A percentile compares a stretch with the other conserved stretches of the same genome.
Conservation (phyloP, 305 asterid genomes). For the Fraxinus baroniana region DNA sequence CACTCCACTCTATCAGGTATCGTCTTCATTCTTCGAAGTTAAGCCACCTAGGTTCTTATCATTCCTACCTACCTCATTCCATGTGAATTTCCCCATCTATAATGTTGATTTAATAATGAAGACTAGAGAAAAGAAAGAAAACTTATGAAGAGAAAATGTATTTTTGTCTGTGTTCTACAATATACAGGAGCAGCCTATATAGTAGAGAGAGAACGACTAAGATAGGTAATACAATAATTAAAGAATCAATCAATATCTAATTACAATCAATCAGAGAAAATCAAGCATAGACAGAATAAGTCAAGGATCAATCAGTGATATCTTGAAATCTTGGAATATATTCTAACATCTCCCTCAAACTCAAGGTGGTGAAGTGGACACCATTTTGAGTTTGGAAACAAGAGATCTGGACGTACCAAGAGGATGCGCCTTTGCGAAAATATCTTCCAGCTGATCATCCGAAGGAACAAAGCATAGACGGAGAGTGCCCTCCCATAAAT, state of each 20-base stretch:
- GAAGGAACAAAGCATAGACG: background rate
- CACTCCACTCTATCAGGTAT: background rate
- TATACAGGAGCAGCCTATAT: background rate
- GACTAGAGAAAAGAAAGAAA: background rate
- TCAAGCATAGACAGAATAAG: background rate
- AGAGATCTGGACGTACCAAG: background rate
- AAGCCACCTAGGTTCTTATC: background rate
- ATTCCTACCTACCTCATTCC: background rate
- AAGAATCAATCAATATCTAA: background rate
- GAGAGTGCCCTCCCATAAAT: background rate
- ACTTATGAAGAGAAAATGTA: background rate
- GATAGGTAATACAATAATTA: too few species aligned
- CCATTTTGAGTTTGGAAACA: background rate
- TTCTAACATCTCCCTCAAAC: background rate
- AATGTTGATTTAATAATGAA: background rate
- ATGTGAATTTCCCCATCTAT: background rate
- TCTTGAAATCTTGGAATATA: background rate
- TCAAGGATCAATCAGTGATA: background rate
- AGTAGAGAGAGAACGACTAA: too few species aligned
- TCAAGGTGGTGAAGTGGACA: background rate
- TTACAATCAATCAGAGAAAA: background rate
- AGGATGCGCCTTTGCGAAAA: background rate
- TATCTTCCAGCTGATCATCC: background rate
- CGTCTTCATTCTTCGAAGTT: background rate
- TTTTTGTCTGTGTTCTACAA: background rate